Conservation (phyloP, 345 rosid genomes). For the Streptanthus diversifolius region DNA sequence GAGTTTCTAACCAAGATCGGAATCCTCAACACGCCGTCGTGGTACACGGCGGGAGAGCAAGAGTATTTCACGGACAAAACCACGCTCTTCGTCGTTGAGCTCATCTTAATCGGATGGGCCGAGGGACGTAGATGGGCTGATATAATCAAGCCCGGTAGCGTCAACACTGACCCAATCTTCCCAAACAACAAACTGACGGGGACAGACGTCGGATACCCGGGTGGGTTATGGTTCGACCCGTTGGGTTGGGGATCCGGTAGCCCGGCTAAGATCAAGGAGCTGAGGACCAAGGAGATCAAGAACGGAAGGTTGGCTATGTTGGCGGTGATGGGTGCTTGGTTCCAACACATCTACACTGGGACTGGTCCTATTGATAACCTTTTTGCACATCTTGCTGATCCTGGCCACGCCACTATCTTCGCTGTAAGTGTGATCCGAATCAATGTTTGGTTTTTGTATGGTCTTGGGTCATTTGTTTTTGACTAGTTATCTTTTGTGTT, state of each 20-base stretch:
- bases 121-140: slow-evolving; percentile 99
- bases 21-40: slow-evolving; percentile 86
- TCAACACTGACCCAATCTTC: slow-evolving; percentile 94
- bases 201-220: slow-evolving; percentile 96
- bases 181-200: slow-evolving; percentile 97
- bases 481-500: slow-evolving; percentile 1
- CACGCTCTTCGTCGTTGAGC: slow-evolving; percentile 72
- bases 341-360: slow-evolving; percentile 96
- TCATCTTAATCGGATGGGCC: slow-evolving; percentile 90
- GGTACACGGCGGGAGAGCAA: slow-evolving; percentile 82
- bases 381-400: slow-evolving; percentile 95
- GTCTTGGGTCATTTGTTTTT: not conserved
- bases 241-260: slow-evolving; percentile 91
- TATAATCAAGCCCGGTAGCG: slow-evolving; percentile 89
- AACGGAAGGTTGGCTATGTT: slow-evolving; percentile 95
- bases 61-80: slow-evolving; percentile 94
- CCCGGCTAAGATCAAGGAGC: slow-evolving; percentile 76
- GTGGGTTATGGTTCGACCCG: slow-evolving; percentile 99
- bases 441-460: not conserved
- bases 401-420: slow-evolving; percentile 91
- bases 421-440: slow-evolving; percentile 48
- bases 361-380: slow-evolving; percentile 97
- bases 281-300: slow-evolving; percentile 95
- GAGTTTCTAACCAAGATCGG: slow-evolving; percentile 89
- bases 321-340: slow-evolving; percentile 99